A percentile compares a stretch with the other conserved stretches of the same genome.
Conservation (phyloP, 2,329 filamentous ascomycete species). For the Grosmannia serpens region DNA sequence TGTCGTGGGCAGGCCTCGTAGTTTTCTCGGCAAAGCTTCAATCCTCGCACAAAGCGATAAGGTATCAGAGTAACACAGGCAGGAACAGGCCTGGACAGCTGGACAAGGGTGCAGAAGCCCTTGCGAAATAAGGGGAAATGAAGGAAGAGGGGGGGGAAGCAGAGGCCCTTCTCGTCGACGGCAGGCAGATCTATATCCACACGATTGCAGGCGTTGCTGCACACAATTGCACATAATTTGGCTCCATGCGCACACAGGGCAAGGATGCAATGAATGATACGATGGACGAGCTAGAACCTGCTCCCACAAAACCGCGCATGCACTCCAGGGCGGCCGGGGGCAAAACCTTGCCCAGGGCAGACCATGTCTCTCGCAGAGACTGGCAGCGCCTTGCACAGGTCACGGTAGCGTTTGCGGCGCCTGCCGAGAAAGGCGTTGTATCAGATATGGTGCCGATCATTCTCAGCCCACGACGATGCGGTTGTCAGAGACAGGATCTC, state of each 20-base stretch:
- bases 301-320: not conserved
- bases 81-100: not conserved
- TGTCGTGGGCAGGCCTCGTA: not conserved
- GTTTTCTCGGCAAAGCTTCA: not conserved
- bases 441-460: not conserved
- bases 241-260: not conserved
- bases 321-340: too few species aligned
- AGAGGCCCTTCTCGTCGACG: not conserved
- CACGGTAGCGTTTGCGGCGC: not conserved
- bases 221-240: not conserved
- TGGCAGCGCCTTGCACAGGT: too few species aligned
- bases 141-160: not conserved
- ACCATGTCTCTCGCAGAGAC: too few species aligned
- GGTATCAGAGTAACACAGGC: not conserved
- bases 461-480: not conserved
- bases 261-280: not conserved
- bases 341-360: too few species aligned
- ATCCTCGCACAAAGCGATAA: not conserved
- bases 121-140: not conserved
- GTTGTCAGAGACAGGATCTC: not conserved
- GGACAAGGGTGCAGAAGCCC: not conserved
- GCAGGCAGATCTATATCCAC: slow-evolving; percentile 1
- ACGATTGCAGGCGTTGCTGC: not conserved
- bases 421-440: not conserved
- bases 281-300: not conserved